phyloP scores from a whole-genome alignment of 352 stramenopile species.

The Globisporangium sylvaticum region DNA sequence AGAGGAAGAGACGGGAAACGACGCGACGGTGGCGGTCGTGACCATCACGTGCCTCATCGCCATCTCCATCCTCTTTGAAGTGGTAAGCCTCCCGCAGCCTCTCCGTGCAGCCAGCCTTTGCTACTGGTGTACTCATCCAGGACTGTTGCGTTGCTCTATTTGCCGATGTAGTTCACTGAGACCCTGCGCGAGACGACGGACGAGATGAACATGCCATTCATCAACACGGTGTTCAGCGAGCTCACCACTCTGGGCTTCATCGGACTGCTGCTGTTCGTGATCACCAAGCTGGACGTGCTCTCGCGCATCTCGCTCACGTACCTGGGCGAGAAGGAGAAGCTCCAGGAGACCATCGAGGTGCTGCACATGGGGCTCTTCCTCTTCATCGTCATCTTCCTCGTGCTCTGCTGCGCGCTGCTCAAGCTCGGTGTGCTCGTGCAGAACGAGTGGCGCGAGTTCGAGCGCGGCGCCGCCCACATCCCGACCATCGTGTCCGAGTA shows the following conservation, averaged over 20 bases:
- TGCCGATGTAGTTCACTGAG: conserved; percentile 21
- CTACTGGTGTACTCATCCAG: not conserved
- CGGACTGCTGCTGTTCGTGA: conserved; percentile 51
- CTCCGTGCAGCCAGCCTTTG: not conserved
- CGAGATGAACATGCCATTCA: conserved; percentile 69
- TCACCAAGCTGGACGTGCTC: conserved; percentile 63
- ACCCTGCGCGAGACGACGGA: conserved; percentile 46
- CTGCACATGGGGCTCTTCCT: conserved; percentile 83
- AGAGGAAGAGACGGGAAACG: conserved; percentile 17
- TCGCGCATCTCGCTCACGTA: conserved; percentile 37
- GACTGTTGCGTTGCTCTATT: not conserved
- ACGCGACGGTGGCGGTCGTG: conserved; percentile 40
- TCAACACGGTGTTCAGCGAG: conserved; percentile 64
- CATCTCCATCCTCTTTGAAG: conserved; percentile 66
- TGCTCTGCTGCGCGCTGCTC: conserved; percentile 57
- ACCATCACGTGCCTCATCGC: conserved; percentile 56
- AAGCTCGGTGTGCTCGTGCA: conserved; percentile 64
- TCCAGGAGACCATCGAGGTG: conserved; percentile 71
- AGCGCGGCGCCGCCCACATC: conserved; percentile 49
- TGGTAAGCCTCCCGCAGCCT: conserved; percentile 18
- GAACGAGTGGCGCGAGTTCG: conserved; percentile 69
- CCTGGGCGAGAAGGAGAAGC: conserved; percentile 36
- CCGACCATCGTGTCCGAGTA: conserved; percentile 58
- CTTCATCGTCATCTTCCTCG: conserved; percentile 79
- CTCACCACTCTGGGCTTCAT: conserved; percentile 78